Conservation (phyloP, 106 monocot genomes). For the Amphibolis antarctica region DNA sequence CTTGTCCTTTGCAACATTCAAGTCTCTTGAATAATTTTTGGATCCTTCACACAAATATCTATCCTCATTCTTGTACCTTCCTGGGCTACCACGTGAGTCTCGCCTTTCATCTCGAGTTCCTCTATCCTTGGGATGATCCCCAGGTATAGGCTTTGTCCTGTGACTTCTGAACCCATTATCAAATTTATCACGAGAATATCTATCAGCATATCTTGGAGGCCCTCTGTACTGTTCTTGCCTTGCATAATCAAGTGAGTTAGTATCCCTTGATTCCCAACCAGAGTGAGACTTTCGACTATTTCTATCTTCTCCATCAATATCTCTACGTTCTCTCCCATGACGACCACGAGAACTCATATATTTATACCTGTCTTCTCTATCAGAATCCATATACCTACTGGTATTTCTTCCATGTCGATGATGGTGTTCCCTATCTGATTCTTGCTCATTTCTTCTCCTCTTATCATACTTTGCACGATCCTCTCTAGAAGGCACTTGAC, state of each 20-base stretch:
- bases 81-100: slow-evolving; percentile 32
- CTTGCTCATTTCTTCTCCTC: slow-evolving; percentile 28
- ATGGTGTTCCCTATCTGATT: slow-evolving; percentile 21
- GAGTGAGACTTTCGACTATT: slow-evolving; percentile 21
- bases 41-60: slow-evolving; percentile 8
- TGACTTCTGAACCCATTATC: slow-evolving; percentile 16
- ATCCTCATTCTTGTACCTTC: slow-evolving; percentile 28
- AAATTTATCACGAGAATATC: slow-evolving; percentile 26
- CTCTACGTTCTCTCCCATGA: slow-evolving; percentile 22
- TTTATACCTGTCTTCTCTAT: slow-evolving; percentile 22
- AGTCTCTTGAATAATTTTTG: too few relatives aligned
- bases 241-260: slow-evolving; percentile 14
- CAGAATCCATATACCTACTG: slow-evolving; percentile 28
- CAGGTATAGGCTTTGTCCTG: slow-evolving; percentile 18
- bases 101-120: slow-evolving; percentile 28
- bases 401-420: slow-evolving; percentile 23
- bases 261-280: slow-evolving; percentile 31
- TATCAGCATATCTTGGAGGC: slow-evolving; percentile 22
- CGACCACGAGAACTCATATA: slow-evolving; percentile 28
- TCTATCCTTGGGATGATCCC: slow-evolving; percentile 30
- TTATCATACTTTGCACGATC: slow-evolving; percentile 8
- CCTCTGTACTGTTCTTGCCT: slow-evolving; percentile 33
- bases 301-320: slow-evolving; percentile 38
- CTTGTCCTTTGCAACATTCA: not conserved
- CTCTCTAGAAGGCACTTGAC: slow-evolving; percentile 15